These are phyloP conservation scores for Berberis thunbergii DNA, from an alignment of 164 flowering plant species.

Conservation along the genomic window DNA sequence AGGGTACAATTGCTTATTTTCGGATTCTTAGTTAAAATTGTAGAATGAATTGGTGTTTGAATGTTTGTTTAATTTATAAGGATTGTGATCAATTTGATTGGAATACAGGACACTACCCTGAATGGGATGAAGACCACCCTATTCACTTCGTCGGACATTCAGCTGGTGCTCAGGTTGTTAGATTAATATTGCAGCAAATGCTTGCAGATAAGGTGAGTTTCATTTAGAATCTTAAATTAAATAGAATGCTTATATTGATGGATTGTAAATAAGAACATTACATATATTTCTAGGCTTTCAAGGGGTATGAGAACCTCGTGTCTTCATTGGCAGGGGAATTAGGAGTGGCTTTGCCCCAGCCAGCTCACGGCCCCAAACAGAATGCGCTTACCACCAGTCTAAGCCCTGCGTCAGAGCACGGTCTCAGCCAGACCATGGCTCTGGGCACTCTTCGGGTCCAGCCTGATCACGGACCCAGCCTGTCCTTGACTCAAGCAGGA, in stretches of 20 bases:
- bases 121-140: constrained; percentile 97
- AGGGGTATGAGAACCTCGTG: constrained; percentile 61
- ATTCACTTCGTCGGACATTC: constrained; percentile 98
- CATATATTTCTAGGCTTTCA: constrained; percentile 48
- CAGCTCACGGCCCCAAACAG: too few relatives aligned
- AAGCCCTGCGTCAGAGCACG: too few relatives aligned
- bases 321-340: too few relatives aligned
- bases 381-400: too few relatives aligned
- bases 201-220: constrained; percentile 80
- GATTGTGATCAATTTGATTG: constrained; percentile 4
- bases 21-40: neutral
- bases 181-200: constrained; percentile 98
- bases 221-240: neutral
- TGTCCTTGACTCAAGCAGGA: too few relatives aligned
- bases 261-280: neutral
- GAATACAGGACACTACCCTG: constrained; percentile 70
- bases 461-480: too few relatives aligned
- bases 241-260: neutral
- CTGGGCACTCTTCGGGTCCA: too few relatives aligned
- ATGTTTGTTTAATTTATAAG: neutral
- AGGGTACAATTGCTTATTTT: constrained; percentile 5
- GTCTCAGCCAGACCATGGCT: too few relatives aligned
- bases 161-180: constrained; percentile 94
- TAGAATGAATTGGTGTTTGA: neutral
- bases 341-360: too few relatives aligned